phyloP scores from a whole-genome alignment of 2,329 filamentous ascomycete species.

The Neoarthrinium moseri region DNA sequence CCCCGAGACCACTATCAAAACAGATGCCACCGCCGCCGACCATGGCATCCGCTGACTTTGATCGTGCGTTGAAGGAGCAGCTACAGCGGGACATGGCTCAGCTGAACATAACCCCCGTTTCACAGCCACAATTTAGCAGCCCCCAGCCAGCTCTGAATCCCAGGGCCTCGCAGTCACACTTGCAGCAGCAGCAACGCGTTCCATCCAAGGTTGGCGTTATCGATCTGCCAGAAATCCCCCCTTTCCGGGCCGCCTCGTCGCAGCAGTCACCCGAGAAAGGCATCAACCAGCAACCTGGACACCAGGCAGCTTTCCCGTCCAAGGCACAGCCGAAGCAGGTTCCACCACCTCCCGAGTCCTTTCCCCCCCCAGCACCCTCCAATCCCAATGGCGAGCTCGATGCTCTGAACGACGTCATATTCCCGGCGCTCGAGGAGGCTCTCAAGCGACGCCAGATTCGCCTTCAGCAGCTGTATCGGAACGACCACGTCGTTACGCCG shows the following conservation, averaged over 20 bases:
- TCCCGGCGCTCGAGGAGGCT: slow-evolving; percentile 89
- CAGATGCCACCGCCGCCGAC: slow-evolving; percentile 46
- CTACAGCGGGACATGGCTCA: slow-evolving; percentile 61
- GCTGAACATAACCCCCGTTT: slow-evolving; percentile 46
- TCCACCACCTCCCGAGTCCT: slow-evolving; percentile 41
- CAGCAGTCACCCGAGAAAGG: slow-evolving; percentile 23
- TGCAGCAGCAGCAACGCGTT: slow-evolving; percentile 29
- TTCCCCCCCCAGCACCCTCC: slow-evolving; percentile 55
- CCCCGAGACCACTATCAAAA: slow-evolving; percentile 44
- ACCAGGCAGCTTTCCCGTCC: slow-evolving; percentile 50
- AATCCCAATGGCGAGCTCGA: slow-evolving; percentile 72
- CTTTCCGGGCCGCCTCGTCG: slow-evolving; percentile 43
- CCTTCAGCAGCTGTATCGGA: slow-evolving; percentile 51
- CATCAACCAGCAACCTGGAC: slow-evolving; percentile 26
- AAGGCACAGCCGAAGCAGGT: slow-evolving; percentile 52
- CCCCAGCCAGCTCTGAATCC: slow-evolving; percentile 19
- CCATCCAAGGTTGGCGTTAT: slow-evolving; percentile 40
- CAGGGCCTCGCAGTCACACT: slow-evolving; percentile 32
- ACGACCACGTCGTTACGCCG: slow-evolving; percentile 49
- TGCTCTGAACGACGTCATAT: slow-evolving; percentile 84
- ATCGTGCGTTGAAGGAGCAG: slow-evolving; percentile 59
- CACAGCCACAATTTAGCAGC: slow-evolving; percentile 16
- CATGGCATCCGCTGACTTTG: slow-evolving; percentile 57
- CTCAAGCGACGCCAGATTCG: slow-evolving; percentile 74
- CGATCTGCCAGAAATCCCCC: slow-evolving; percentile 53